phyloP scores from a whole-genome alignment of 495 filamentous ascomycete genomes.

The Xanthoparmelia taractica region DNA sequence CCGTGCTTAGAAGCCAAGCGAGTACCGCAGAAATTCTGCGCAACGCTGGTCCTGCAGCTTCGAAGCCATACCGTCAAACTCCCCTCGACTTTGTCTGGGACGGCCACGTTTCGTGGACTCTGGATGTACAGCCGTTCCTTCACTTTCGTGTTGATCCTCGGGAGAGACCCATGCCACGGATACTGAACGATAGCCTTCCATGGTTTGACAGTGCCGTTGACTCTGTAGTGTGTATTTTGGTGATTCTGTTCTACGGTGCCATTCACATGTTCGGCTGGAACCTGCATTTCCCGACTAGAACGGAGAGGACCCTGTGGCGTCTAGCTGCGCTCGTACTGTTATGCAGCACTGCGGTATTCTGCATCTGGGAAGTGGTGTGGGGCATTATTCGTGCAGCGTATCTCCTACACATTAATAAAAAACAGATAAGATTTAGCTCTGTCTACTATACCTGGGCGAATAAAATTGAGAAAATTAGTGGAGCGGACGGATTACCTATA shows the following conservation, averaged over 20 bases:
- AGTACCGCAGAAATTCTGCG: constrained; percentile 20
- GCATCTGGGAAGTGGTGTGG: neutral
- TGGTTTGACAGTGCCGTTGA: constrained; percentile 8
- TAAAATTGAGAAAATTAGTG: constrained; percentile 2
- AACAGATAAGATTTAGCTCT: neutral
- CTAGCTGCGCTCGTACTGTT: neutral
- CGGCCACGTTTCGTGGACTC: constrained; percentile 43
- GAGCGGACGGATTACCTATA: neutral
- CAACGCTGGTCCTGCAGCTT: constrained; percentile 14
- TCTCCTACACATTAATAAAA: neutral
- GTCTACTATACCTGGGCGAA: neutral
- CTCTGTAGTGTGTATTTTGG: neutral
- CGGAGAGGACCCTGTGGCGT: constrained; percentile 31
- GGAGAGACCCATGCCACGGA: constrained; percentile 17
- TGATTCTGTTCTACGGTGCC: constrained; percentile 23
- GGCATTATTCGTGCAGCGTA: neutral
- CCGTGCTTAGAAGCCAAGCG: constrained; percentile 11
- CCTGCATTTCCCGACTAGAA: constrained; percentile 33
- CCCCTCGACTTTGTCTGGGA: constrained; percentile 34
- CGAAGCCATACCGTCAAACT: constrained; percentile 23
- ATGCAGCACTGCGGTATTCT: neutral
- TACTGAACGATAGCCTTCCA: constrained; percentile 20
- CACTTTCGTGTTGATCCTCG: constrained; percentile 30
- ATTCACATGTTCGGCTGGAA: constrained; percentile 35
- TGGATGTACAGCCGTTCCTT: constrained; percentile 68